Evolutionary conservation across 495 filamentous ascomycete genomes (phyloP).

Genomic region (Endocarpon pusillum): DNA sequence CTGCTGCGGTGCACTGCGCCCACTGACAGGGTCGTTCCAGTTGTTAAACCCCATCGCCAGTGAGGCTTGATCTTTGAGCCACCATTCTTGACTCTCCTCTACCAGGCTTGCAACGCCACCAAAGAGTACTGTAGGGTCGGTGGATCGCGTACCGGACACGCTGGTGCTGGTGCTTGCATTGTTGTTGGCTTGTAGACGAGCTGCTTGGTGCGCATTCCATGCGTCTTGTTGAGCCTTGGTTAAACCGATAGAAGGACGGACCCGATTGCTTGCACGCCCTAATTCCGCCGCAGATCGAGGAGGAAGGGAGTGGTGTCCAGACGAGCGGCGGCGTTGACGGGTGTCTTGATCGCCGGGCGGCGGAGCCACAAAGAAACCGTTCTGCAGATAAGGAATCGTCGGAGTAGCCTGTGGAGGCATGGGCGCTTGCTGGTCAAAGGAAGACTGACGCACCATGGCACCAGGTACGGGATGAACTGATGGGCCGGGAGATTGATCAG

Average conservation of each 20-base stretch:
- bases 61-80: slow-evolving; percentile 31
- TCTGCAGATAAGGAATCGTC: background rate
- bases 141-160: background rate
- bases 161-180: background rate
- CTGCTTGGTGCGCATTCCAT: slow-evolving; percentile 7
- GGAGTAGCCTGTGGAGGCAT: background rate
- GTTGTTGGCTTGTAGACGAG: background rate
- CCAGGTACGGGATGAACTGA: slow-evolving; percentile 1
- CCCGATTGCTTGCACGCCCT: background rate
- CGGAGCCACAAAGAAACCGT: background rate
- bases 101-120: slow-evolving; percentile 31
- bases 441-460: background rate
- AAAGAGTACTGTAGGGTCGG: slow-evolving; percentile 10
- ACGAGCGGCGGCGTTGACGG: background rate
- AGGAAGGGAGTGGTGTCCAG: slow-evolving; percentile 1
- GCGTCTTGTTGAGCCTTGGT: slow-evolving; percentile 5
- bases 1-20: no score
- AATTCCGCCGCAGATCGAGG: background rate
- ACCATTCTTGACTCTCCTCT: slow-evolving; percentile 42
- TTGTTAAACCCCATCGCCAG: slow-evolving; percentile 29
- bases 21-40: no score
- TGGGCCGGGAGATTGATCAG: slow-evolving; percentile 4
- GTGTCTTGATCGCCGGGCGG: background rate
- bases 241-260: background rate
- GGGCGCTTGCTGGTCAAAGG: background rate